A percentile compares a stretch with the other conserved stretches of the same genome.
phyloP scores from a whole-genome alignment of 2,329 filamentous ascomycete species.

The Leptographium procerum region DNA sequence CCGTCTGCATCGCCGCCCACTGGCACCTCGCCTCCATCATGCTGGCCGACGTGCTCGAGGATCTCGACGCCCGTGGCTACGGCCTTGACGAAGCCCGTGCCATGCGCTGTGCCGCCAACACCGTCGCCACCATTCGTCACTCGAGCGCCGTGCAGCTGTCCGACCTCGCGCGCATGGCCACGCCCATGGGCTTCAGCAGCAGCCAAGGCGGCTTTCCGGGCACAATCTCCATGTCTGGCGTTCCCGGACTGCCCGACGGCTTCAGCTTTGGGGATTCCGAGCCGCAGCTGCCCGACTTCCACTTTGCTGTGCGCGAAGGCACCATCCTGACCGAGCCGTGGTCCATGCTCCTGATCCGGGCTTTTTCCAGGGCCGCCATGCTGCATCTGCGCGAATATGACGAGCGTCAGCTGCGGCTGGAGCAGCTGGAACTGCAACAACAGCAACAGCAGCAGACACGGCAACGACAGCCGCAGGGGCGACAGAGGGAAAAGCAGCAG shows the following conservation, averaged over 20 bases:
- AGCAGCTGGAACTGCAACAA: too few species aligned
- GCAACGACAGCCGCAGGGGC: constrained; percentile 4
- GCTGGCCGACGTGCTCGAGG: constrained; percentile 40
- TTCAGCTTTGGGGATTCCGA: not conserved
- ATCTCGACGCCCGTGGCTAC: constrained; percentile 30
- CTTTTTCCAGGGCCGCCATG: constrained; percentile 36
- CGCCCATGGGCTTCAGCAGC: too few species aligned
- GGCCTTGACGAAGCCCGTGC: constrained; percentile 17
- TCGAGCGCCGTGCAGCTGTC: constrained; percentile 33
- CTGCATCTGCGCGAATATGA: constrained; percentile 25
- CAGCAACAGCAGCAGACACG: not conserved
- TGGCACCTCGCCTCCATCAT: constrained; percentile 46
- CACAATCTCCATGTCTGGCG: too few species aligned
- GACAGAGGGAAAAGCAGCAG: not conserved
- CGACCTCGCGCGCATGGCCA: constrained; percentile 35
- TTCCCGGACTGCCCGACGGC: too few species aligned
- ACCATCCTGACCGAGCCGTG: constrained; percentile 49
- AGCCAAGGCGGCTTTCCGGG: too few species aligned
- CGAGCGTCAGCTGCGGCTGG: constrained; percentile 9
- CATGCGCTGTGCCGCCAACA: constrained; percentile 17
- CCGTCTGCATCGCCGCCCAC: constrained; percentile 43
- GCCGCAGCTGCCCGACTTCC: constrained; percentile 25
- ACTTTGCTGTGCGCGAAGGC: constrained; percentile 41
- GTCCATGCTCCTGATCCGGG: constrained; percentile 42
- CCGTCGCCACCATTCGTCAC: constrained; percentile 28